phyloP scores from a whole-genome alignment of 768 basidiomycete genomes.

The Leucosporidium creatinivorum region DNA sequence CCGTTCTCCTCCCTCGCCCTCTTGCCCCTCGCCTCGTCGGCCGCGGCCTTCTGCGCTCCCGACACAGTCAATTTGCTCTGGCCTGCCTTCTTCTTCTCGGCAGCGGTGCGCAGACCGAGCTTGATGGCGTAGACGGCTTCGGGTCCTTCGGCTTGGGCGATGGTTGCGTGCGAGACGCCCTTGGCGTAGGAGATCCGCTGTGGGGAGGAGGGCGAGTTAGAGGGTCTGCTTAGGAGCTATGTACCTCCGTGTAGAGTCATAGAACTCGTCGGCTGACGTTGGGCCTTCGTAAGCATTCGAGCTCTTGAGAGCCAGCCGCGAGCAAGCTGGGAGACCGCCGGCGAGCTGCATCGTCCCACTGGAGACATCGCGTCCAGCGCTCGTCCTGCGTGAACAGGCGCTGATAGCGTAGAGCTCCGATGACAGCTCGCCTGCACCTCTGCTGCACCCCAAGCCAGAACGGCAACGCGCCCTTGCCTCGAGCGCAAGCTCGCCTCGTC shows the following conservation, averaged over 20 bases:
- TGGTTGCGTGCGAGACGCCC: constrained; percentile 76
- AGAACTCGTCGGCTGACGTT: no score
- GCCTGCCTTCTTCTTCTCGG: constrained; percentile 30
- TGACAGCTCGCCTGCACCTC: neutral
- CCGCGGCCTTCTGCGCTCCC: constrained; percentile 48
- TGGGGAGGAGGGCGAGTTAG: neutral
- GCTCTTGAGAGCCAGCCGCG: no score
- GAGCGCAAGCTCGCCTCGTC: no score
- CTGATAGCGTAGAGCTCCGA: neutral
- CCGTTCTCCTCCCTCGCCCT: constrained; percentile 54
- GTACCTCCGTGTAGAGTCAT: no score
- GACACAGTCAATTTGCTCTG: constrained; percentile 42
- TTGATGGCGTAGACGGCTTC: constrained; percentile 40
- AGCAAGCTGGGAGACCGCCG: no score
- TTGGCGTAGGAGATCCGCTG: constrained; percentile 90
- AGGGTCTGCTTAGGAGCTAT: no score
- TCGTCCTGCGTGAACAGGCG: neutral
- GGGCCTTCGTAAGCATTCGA: no score
- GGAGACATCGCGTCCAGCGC: neutral
- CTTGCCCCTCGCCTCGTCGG: constrained; percentile 40
- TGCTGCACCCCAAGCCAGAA: no score
- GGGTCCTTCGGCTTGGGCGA: constrained; percentile 60
- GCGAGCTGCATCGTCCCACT: no score
- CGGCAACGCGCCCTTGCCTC: no score
- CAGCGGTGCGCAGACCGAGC: constrained; percentile 46